Percentiles rank a stretch among this genome's conserved stretches.
Conservation (phyloP, 2,329 filamentous ascomycete species). For the Calonectria henricotiae region DNA sequence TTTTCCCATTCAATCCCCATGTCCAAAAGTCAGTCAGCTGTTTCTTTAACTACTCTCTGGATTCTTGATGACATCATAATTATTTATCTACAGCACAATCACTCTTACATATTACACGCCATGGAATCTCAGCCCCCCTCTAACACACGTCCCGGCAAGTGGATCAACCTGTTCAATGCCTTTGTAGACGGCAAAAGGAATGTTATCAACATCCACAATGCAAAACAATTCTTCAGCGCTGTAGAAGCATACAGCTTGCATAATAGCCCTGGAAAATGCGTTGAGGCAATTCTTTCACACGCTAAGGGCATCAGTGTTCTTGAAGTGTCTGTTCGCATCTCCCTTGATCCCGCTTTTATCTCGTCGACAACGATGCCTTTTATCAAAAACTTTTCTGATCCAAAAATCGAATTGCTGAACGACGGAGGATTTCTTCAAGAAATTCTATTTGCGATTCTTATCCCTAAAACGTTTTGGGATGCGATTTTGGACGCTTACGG, state of each 20-base stretch:
- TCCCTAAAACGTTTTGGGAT: slow-evolving; percentile 72
- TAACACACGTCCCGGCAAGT: slow-evolving; percentile 33
- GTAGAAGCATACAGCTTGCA: slow-evolving; percentile 37
- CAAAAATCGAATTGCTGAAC: slow-evolving; percentile 42
- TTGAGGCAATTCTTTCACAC: slow-evolving; percentile 52
- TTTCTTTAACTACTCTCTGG: not conserved
- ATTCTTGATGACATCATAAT: not conserved
- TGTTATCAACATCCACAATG: slow-evolving; percentile 41
- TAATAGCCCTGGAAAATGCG: slow-evolving; percentile 43
- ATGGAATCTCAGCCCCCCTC: slow-evolving; percentile 36
- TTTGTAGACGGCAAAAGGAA: slow-evolving; percentile 43
- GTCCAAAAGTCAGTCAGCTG: not conserved
- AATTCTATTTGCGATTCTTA: slow-evolving; percentile 64
- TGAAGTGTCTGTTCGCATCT: slow-evolving; percentile 49
- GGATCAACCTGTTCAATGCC: slow-evolving; percentile 43
- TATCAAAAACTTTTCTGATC: slow-evolving; percentile 35
- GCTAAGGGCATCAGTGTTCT: slow-evolving; percentile 46
- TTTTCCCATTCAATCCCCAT: too few species aligned
- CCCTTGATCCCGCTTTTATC: slow-evolving; percentile 54
- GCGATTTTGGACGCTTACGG: slow-evolving; percentile 59
- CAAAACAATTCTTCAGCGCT: slow-evolving; percentile 53
- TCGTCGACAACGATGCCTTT: slow-evolving; percentile 39
- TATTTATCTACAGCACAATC: not conserved
- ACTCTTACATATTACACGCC: not conserved
- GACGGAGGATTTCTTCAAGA: slow-evolving; percentile 46